Evolutionary conservation across 257 asterid genomes (phyloP), one percentile per base, ranked within the genome.

Genomic region (Cordia subcordata): DNA sequence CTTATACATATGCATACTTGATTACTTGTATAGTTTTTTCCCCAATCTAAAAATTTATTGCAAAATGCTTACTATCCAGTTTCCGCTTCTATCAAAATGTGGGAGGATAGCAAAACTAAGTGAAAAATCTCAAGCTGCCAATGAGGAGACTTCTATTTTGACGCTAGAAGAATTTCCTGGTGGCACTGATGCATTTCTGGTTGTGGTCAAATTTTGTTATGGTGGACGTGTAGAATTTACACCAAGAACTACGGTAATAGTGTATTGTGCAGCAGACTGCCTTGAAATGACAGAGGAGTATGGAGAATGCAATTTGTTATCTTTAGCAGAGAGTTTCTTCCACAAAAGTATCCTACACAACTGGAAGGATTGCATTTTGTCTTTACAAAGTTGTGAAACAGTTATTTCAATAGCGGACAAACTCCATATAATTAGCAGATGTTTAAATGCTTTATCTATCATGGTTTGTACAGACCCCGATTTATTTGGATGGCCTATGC

Each of bases 401-500:
- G 63, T 86, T 62, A 73, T 84, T 61, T 62, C 85, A 57, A 75
- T 57, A 66, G 99, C 96, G 3, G 95, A 81, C 64, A 83, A 86
- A 58, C 95, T 93, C 57, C 85, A 83, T 57, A 86, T 93, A 53
- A 68, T 70, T 53, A 72, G 72, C 67, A 77, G 81, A 79, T 89
- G 97, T 65, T 70, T 79, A 60, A 73, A 74, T 32, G 84, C 95
- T 5, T 60, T 93, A 63, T 81, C 97, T 19, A 85, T 86, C 40
- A 89, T 88, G 99, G 85, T 78, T 60, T 84, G 93, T 66, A 92
- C 99, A 8, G 99, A 92, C 60, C 95, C 95, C 39, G 76, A 86
- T 65, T 76, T 88, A 54, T 93, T 93, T 57, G 99, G 99, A 19
- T 93, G 99, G 99, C 99, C 99, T 17, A 84, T 93, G 99, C 69